Base-by-base conservation (phyloP, 805 yeast species). In the Hanseniaspora meyeri region DNA sequence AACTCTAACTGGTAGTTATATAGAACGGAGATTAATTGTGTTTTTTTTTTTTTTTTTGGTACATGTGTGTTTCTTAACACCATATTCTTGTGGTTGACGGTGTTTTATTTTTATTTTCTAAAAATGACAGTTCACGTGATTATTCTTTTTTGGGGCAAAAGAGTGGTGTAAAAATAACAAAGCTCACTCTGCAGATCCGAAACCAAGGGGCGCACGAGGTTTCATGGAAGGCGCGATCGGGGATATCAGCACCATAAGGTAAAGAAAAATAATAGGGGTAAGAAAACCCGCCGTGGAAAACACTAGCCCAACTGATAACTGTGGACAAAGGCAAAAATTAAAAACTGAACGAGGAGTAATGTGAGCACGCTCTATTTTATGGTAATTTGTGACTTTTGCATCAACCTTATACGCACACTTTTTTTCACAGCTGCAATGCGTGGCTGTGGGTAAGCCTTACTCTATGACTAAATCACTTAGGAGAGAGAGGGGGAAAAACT, bases 1-100 rank as follows among this genome's bases (percentile, higher is more conserved):
- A 53, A 53, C 20, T 12, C 39, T 3, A 53, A 53, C 16, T 53
- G 57, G 57, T 53, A 34, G 19, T 48, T 34, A 20, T 47, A 24
- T 27, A 48, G 5, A 17, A 4, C 27, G 27, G 27, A 24, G 27
- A 24, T 24, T 24, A 24, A 24, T 24, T 24, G 27, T 24, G 27
- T 24, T 3, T 24, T 24, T 24, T 24, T 5, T 24, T 24, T 24
- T 24, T 24, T n/a, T n/a, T n/a, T n/a, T n/a, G n/a, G n/a, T n/a
- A n/a, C n/a, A n/a, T 3, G 27, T 24, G 5, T 24, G 27, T 24
- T 3, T 5, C 27, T 4, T 24, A 24, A 24, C 27, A 24, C 27
- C 27, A 5, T 24, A 4, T 24, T n/a, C n/a, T n/a, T n/a, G n/a
- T n/a, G n/a, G n/a, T n/a, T n/a, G n/a, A n/a, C n/a, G n/a, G n/a